Evolutionary conservation across 2,329 filamentous ascomycete species (phyloP).

Genomic region (Fusarium siculi): DNA sequence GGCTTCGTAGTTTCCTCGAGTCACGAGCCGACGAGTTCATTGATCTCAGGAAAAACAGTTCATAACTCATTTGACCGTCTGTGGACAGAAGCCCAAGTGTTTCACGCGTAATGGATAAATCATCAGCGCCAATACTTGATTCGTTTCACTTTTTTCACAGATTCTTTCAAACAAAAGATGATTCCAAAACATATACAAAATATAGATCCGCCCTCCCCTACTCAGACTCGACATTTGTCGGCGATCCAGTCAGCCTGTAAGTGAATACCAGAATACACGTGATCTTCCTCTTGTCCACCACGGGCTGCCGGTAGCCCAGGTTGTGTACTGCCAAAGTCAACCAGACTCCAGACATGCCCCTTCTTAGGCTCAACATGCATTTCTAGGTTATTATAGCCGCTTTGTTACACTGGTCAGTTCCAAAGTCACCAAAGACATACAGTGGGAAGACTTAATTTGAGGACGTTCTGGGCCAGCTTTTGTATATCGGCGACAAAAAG

Average conservation of each 20-base stretch:
- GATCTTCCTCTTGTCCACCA: not conserved
- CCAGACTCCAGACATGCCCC: not conserved
- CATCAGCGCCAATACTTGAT: not conserved
- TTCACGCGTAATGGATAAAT: not conserved
- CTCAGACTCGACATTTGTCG: not conserved
- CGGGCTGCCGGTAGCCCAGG: not conserved
- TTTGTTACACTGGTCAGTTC: not conserved
- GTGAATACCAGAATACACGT: not conserved
- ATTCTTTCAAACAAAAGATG: rapidly evolving
- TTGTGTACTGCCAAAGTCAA: not conserved
- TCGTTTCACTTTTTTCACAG: not conserved
- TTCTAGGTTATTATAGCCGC: not conserved
- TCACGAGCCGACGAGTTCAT: not conserved
- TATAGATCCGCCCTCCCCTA: rapidly evolving
- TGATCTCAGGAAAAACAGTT: not conserved
- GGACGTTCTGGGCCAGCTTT: not conserved
- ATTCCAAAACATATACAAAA: too few species aligned
- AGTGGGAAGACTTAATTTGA: not conserved
- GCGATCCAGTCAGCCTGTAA: not conserved
- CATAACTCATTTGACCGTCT: rapidly evolving
- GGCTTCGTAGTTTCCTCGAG: not conserved
- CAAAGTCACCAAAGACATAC: rapidly evolving
- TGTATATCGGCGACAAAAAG: not conserved
- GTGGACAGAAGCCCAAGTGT: rapidly evolving
- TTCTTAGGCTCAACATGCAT: not conserved